Evolutionary conservation across 2,329 filamentous ascomycete species (phyloP).

Genomic region (Gaeumannomyces sp.): DNA sequence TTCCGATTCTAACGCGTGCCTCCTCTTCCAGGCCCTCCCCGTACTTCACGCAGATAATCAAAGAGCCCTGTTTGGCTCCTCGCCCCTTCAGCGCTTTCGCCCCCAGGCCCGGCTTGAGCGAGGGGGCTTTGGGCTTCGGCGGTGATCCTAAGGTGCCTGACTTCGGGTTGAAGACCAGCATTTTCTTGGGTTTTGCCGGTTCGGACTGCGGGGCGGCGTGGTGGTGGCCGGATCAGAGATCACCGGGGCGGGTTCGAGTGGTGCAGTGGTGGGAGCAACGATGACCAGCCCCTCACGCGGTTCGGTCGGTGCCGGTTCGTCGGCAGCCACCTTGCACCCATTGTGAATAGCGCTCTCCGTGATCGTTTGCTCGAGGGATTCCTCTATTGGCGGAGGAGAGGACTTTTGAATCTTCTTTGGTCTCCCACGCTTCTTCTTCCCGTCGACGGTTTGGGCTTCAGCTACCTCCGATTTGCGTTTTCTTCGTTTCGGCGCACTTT

Average conservation of each 20-base stretch:
- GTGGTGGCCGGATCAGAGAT: not conserved
- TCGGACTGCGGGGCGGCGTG: not conserved
- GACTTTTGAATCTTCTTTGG: conserved; percentile 22
- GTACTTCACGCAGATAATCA: conserved; percentile 9
- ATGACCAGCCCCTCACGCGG: not conserved
- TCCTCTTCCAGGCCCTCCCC: conserved; percentile 7
- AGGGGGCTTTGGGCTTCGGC: conserved; percentile 33
- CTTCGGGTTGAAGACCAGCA: conserved; percentile 51
- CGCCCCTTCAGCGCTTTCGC: not conserved
- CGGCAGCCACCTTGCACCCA: not conserved
- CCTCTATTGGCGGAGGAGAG: not conserved
- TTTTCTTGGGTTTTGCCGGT: conserved; percentile 32
- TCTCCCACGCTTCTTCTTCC: conserved; percentile 17
- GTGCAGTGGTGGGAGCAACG: not conserved
- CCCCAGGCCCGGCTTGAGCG: conserved; percentile 7
- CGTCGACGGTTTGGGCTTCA: conserved; percentile 14
- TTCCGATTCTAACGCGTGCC: conserved; percentile 12
- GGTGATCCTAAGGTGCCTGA: conserved; percentile 59
- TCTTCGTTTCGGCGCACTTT: not conserved
- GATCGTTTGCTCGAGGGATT: not conserved
- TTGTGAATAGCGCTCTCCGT: not conserved
- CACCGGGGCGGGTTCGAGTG: not conserved
- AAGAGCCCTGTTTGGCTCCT: not conserved
- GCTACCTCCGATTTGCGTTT: conserved; percentile 12
- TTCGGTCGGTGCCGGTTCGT: not conserved